Base-by-base conservation (phyloP, 1,284 basidiomycete species). In the Rhizopogon parksii region DNA sequence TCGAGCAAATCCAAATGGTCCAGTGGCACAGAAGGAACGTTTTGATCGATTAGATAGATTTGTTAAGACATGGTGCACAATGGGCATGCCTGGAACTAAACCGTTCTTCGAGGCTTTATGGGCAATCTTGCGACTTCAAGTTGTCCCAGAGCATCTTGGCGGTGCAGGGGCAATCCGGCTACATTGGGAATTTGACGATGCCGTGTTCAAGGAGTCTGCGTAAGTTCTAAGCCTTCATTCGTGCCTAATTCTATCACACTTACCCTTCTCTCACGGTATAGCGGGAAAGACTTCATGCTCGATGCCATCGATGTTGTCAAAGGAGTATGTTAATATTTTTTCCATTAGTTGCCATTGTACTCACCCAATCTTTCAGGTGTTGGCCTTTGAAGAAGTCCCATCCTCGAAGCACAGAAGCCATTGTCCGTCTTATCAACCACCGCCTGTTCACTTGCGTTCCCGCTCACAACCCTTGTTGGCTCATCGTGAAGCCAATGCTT, bases 141-240 rank as follows among this genome's bases (percentile, higher is more conserved):
- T 80, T 19, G 73, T 89, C 40, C 84, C 87, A 51, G 77, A 83
- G 60, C 73, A 78, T 43, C 72, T 87, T 37, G 87, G 87, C 48
- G 88, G 88, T 53, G 84, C 86, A 47, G 87, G 85, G 40, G 66
- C 66, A 45, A 72, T 72, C 59, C 73, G 74, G 60, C 80, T 89
- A 52, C 76, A 83, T 64, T 90, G 87, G 87, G 83, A 88, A 68
- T 73, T 90, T 36, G 88, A 90, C 64, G 87, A 90, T 69, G 86
- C 86, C 32, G 85, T 90, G 27, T 86, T 89, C 69, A 86, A 87
- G 62, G 87, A 90, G 68, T 77, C 87, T 59, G 87, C 84, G 86
- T 88, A 73, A 74, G 86, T 78, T 19, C 46, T 51, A 45, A 57
- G 51, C 50, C 56, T 54, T 51, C 55, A 49, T 43, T 56, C 51